Conservation (phyloP, 352 stramenopile species). For the Halophytophthora polymorphica region DNA sequence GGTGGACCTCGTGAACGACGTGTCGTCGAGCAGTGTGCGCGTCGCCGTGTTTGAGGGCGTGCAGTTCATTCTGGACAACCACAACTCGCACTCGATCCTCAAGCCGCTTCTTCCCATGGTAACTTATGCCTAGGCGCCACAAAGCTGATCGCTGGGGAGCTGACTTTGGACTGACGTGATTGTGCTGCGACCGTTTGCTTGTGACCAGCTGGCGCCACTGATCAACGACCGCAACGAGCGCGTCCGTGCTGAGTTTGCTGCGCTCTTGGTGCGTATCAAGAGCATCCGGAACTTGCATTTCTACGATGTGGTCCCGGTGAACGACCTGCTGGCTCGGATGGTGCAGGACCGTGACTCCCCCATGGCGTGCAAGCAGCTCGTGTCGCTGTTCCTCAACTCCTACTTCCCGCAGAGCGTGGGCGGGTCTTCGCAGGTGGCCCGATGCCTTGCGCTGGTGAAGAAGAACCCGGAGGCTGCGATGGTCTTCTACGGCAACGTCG, state of each 20-base stretch:
- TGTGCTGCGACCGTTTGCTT: slow-evolving; percentile 7
- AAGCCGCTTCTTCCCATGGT: slow-evolving; percentile 84
- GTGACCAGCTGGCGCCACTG: slow-evolving; percentile 55
- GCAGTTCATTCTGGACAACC: slow-evolving; percentile 85
- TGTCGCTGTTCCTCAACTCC: slow-evolving; percentile 83
- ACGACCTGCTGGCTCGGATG: slow-evolving; percentile 71
- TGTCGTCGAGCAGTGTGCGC: slow-evolving; percentile 68
- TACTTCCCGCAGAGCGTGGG: slow-evolving; percentile 84
- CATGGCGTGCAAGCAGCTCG: slow-evolving; percentile 68
- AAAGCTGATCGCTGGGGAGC: not conserved
- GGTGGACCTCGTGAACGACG: slow-evolving; percentile 81
- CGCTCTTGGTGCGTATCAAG: slow-evolving; percentile 82
- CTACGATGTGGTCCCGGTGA: slow-evolving; percentile 81
- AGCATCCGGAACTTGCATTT: slow-evolving; percentile 87
- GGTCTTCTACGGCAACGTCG: slow-evolving; percentile 81
- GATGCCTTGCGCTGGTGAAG: slow-evolving; percentile 72
- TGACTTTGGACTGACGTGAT: slow-evolving; percentile 4
- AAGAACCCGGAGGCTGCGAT: slow-evolving; percentile 80
- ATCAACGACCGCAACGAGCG: slow-evolving; percentile 85
- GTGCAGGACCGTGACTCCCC: slow-evolving; percentile 58
- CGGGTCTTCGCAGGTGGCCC: slow-evolving; percentile 78
- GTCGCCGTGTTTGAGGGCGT: slow-evolving; percentile 82
- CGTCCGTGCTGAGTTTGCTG: slow-evolving; percentile 74
- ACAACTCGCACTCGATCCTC: slow-evolving; percentile 80
- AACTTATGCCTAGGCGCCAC: slow-evolving; percentile 5